Evolutionary conservation across 2,329 filamentous ascomycete genomes (phyloP).

Genomic region (Penicillium sp.): DNA sequence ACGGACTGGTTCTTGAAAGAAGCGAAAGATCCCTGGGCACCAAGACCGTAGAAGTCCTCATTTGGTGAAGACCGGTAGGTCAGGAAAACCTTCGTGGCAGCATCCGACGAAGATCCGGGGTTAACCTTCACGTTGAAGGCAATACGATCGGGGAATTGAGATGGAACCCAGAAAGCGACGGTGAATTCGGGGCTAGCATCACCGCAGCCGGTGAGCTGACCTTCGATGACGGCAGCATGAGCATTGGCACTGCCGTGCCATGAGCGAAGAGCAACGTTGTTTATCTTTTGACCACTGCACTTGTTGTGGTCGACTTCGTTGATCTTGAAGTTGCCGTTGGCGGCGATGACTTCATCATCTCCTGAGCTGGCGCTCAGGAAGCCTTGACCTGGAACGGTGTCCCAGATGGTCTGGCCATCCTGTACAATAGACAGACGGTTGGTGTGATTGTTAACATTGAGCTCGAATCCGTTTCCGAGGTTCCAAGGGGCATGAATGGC

Average conservation of each 20-base stretch:
- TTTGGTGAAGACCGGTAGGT: conserved; percentile 20
- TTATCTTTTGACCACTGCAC: conserved; percentile 20
- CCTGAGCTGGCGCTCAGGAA: conserved; percentile 27
- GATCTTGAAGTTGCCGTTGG: conserved; percentile 29
- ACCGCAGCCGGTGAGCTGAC: conserved; percentile 20
- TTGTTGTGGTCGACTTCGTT: conserved; percentile 22
- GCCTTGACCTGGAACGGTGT: conserved; percentile 14
- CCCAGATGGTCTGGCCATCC: conserved; percentile 14
- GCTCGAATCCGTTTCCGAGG: conserved; percentile 19
- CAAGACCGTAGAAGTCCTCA: conserved; percentile 29
- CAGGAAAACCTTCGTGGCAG: conserved; percentile 19
- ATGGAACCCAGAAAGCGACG: conserved; percentile 20
- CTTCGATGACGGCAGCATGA: conserved; percentile 17
- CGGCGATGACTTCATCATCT: conserved; percentile 18
- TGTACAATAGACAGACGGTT: conserved; percentile 16
- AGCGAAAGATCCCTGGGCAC: conserved; percentile 26
- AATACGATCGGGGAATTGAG: conserved; percentile 20
- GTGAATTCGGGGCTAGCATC: conserved; percentile 11
- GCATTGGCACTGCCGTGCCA: conserved; percentile 14
- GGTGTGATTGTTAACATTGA: conserved; percentile 7
- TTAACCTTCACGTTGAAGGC: conserved; percentile 19
- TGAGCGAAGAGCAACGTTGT: conserved; percentile 3
- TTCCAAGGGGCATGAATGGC: conserved; percentile 13
- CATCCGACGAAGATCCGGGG: conserved; percentile 2
- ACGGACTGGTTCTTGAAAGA: conserved; percentile 29